phyloP scores from a whole-genome alignment of 441 rosid species.

The Theobroma grandiflorum region DNA sequence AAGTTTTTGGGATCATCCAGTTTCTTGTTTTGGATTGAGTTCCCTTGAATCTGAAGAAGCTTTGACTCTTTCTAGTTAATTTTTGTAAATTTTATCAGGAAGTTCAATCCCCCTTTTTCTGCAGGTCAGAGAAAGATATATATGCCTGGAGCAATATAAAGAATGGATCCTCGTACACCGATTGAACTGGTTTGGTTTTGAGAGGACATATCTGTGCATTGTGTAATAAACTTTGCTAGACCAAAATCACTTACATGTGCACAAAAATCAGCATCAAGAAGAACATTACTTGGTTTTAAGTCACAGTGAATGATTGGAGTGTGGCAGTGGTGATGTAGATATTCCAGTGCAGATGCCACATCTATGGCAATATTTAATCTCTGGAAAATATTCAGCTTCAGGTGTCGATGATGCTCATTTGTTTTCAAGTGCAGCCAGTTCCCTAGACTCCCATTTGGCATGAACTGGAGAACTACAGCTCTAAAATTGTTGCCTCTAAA shows the following conservation, averaged over 20 bases:
- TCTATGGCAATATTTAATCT: conserved; percentile 41
- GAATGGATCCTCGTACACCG: conserved; percentile 31
- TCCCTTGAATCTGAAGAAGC: too few relatives aligned
- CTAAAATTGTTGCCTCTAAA: conserved; percentile 40
- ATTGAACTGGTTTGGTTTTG: conserved; percentile 18
- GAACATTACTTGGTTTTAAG: conserved; percentile 38
- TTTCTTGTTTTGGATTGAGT: too few relatives aligned
- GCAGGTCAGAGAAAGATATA: too few relatives aligned
- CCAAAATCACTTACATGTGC: conserved; percentile 35
- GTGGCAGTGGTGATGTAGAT: conserved; percentile 42
- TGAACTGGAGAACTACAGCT: conserved; percentile 39
- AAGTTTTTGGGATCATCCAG: too few relatives aligned
- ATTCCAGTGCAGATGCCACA: conserved; percentile 40
- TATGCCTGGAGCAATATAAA: conserved; percentile 30
- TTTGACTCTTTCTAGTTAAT: too few relatives aligned
- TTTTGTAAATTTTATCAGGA: too few relatives aligned
- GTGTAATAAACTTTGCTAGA: conserved; percentile 12
- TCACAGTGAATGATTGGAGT: conserved; percentile 36
- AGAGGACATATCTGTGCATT: not conserved
- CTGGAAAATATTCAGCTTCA: conserved; percentile 23
- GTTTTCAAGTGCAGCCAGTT: conserved; percentile 39
- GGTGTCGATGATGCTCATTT: not conserved
- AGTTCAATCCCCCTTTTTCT: too few relatives aligned
- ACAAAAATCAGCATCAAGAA: conserved; percentile 30
- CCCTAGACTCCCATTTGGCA: conserved; percentile 41